Conservation (phyloP, 768 basidiomycete species). For the Auricularia heimuer region DNA sequence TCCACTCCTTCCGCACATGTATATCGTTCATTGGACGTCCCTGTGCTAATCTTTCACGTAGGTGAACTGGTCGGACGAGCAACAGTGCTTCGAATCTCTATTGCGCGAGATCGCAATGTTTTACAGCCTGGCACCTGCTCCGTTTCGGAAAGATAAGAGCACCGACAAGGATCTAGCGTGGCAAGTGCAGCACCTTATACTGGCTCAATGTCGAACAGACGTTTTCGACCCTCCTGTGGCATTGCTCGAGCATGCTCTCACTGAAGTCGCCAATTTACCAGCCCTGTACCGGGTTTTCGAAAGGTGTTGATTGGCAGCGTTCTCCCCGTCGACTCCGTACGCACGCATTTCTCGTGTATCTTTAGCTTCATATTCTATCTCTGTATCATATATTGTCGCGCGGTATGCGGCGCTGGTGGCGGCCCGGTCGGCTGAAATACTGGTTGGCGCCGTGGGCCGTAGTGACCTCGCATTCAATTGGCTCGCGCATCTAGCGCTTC, state of each 20-base stretch:
- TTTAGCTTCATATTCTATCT: background rate
- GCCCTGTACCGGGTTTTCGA: conserved; percentile 94
- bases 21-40: background rate
- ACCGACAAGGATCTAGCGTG: conserved; percentile 54
- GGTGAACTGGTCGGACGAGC: conserved; percentile 85
- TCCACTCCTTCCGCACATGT: background rate
- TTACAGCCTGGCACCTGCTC: conserved; percentile 57
- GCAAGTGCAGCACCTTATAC: conserved; percentile 87
- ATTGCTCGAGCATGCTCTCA: conserved; percentile 61
- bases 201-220: conserved; percentile 77
- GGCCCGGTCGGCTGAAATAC: too few relatives aligned
- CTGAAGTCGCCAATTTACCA: conserved; percentile 82
- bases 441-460: too few relatives aligned
- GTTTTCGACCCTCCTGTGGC: conserved; percentile 52
- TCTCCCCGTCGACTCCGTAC: background rate
- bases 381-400: background rate
- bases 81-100: conserved; percentile 77
- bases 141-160: conserved; percentile 21
- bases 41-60: conserved; percentile 20
- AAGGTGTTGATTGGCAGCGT: conserved; percentile 45
- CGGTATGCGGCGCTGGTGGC: too few relatives aligned
- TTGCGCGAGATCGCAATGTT: conserved; percentile 87
- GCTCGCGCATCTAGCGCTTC: too few relatives aligned
- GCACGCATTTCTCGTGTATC: background rate
- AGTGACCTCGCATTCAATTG: too few relatives aligned